A percentile compares a stretch with the other conserved stretches of the same genome.
Conservation (phyloP, 2,329 filamentous ascomycete species). For the Volutella citrinella region DNA sequence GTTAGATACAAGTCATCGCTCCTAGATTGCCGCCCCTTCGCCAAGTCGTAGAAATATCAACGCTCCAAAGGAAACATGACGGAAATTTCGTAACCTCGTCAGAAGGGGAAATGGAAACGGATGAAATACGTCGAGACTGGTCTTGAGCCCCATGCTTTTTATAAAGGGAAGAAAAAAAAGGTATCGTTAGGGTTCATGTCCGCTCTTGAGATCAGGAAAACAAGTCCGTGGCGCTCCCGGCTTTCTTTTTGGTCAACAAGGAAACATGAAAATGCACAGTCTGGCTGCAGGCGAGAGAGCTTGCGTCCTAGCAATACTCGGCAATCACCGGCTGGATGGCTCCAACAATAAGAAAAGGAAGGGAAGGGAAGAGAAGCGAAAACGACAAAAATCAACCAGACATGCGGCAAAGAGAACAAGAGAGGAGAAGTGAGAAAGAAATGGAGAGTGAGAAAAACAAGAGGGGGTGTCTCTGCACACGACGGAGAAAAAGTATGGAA, state of each 20-base stretch:
- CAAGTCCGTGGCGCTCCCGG: conserved; percentile 22
- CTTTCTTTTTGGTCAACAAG: conserved; percentile 22
- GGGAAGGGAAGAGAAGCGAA: conserved; percentile 25
- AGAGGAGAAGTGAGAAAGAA: conserved; percentile 27
- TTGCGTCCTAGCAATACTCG: too few species aligned
- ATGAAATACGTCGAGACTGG: conserved; percentile 23
- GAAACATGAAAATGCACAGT: conserved; percentile 1
- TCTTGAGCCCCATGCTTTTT: conserved; percentile 23
- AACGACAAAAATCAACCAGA: too few species aligned
- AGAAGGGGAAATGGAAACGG: conserved; percentile 10
- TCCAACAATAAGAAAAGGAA: conserved; percentile 17
- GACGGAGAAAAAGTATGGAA: conserved; percentile 18
- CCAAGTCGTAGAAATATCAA: too few species aligned
- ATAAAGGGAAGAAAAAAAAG: conserved; percentile 21
- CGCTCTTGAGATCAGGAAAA: conserved; percentile 25
- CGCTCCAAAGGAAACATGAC: too few species aligned
- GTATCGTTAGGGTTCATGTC: conserved; percentile 29
- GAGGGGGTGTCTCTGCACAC: too few species aligned
- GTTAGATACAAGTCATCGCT: too few species aligned
- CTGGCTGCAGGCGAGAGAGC: too few species aligned
- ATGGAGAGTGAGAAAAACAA: conserved; percentile 19
- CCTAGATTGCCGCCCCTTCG: too few species aligned
- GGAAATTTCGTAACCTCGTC: conserved; percentile 4
- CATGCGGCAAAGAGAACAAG: conserved; percentile 5
- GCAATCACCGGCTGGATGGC: conserved; percentile 4